phyloP scores from a whole-genome alignment of 2,329 filamentous ascomycete genomes.

The Colletotrichum somersetense region DNA sequence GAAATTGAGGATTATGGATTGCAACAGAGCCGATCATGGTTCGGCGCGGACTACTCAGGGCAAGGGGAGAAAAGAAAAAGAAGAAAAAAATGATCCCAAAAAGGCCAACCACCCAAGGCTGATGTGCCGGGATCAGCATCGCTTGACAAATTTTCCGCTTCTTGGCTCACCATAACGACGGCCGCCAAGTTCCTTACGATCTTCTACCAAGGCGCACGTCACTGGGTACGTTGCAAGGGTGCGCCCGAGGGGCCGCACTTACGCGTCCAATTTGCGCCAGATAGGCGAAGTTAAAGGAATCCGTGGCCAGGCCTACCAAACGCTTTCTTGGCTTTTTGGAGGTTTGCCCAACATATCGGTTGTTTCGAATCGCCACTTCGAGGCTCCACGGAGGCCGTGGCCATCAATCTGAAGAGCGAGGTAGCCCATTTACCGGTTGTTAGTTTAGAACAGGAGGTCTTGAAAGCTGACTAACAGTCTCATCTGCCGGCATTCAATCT shows the following conservation, averaged over 20 bases:
- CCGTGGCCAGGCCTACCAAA: neutral
- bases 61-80: neutral
- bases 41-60: too few relatives aligned
- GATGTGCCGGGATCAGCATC: constrained; percentile 32
- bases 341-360: neutral
- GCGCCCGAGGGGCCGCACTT: constrained; percentile 1
- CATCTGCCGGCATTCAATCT: constrained; percentile 21
- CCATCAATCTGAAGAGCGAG: constrained; percentile 33
- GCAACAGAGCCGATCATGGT: neutral
- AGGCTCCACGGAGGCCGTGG: neutral
- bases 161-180: constrained; percentile 13
- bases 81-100: too few relatives aligned
- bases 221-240: constrained; percentile 13
- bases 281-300: constrained; percentile 21
- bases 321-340: constrained; percentile 13
- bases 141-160: constrained; percentile 32
- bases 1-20: neutral
- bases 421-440: constrained; percentile 8
- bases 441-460: neutral
- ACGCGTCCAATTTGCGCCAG: neutral
- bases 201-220: constrained; percentile 28
- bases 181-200: constrained; percentile 38
- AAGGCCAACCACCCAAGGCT: neutral
- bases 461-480: neutral
- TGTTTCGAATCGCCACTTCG: constrained; percentile 4